Percentiles rank a stretch among this genome's conserved stretches.
Evolutionary conservation across 2,329 filamentous ascomycete species (phyloP).

Genomic region (Trichoderma pleuroti): DNA sequence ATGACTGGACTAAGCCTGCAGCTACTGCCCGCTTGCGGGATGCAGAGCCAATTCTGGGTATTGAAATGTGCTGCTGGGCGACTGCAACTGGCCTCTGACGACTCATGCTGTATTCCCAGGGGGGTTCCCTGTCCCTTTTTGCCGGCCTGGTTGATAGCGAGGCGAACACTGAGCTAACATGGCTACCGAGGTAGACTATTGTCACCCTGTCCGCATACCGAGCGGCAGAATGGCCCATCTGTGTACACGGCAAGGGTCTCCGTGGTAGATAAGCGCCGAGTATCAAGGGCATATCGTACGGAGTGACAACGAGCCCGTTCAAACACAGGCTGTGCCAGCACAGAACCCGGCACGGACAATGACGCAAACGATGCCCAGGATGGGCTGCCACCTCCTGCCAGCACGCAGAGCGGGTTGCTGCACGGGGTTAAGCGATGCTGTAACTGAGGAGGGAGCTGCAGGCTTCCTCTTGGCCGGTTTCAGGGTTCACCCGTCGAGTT

Average conservation of each 20-base stretch:
- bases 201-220: not conserved
- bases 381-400: not conserved
- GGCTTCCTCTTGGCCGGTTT: conserved; percentile 12
- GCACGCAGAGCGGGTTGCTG: not conserved
- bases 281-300: not conserved
- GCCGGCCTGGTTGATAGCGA: not conserved
- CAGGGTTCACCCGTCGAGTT: not conserved
- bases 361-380: not conserved
- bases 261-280: not conserved
- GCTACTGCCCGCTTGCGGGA: conserved; percentile 1
- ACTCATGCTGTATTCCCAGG: not conserved
- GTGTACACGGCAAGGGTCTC: not conserved
- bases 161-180: not conserved
- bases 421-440: not conserved
- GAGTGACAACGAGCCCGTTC: not conserved
- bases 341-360: not conserved
- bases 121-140: not conserved
- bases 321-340: not conserved
- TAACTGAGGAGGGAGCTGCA: not conserved
- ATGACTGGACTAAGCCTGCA: conserved; percentile 6
- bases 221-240: not conserved
- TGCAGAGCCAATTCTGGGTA: not conserved
- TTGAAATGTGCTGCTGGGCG: not conserved
- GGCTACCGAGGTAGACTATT: not conserved
- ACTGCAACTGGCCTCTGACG: not conserved